phyloP scores from a whole-genome alignment of 2,329 filamentous ascomycete species.

The Penicillium palitans region DNA sequence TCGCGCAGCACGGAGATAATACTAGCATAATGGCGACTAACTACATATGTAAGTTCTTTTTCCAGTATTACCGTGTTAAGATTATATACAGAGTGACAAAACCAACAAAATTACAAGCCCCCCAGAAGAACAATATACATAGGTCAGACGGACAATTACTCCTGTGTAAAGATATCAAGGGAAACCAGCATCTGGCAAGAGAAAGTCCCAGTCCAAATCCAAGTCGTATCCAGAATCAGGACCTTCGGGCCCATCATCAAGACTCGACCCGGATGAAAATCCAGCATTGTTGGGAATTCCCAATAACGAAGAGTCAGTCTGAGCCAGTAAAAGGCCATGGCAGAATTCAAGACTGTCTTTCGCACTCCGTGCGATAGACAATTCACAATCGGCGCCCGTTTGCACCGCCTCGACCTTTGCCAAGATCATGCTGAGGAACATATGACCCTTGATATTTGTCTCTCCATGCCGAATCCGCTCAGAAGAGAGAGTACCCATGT shows the following conservation, averaged over 20 bases:
- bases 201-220: not conserved
- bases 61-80: too few species aligned
- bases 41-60: not conserved
- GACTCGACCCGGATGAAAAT: not conserved
- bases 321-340: not conserved
- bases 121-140: not conserved
- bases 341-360: not conserved
- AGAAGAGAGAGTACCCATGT: not conserved
- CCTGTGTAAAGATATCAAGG: not conserved
- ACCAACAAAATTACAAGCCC: not conserved
- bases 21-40: not conserved
- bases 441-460: not conserved
- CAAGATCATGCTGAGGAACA: not conserved
- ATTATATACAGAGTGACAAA: not conserved
- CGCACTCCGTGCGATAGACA: not conserved
- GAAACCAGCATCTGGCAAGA: not conserved
- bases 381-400: not conserved
- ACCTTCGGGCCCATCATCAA: not conserved
- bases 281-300: not conserved
- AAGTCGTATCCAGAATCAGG: not conserved
- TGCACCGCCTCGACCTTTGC: not conserved
- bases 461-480: not conserved
- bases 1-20: not conserved
- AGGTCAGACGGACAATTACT: not conserved
- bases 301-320: not conserved